Base-by-base conservation (phyloP, 1,139 yeast species). In the Debaryomyces fabryi region DNA sequence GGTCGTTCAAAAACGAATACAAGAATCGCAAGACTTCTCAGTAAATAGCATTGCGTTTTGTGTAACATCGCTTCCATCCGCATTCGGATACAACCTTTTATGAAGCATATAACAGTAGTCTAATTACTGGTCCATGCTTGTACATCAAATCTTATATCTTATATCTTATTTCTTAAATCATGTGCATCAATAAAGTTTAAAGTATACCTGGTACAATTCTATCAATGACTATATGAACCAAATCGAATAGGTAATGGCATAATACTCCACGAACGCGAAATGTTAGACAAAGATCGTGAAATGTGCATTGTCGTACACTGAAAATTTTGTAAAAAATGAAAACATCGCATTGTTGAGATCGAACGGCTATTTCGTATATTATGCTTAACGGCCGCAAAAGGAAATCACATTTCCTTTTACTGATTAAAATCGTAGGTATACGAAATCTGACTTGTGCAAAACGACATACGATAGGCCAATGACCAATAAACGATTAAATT, bases 291-390 rank as follows among this genome's bases (percentile, higher is more conserved):
- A 13, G 24, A 24, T 37, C 15, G 13, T 37, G 42, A 39, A 40
- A 40, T 7, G 20, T 32, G 40, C 30, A 37, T 36, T 21, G 30
- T 35, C 25, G n/a, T 35, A 12, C 38, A 35, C 25, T 23, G 24
- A 35, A n/a, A 20, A 35, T 4, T 35, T n/a, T 12, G 9, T 8
- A 27, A 27, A 27, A 27, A 23, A 23, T 37, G 24, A 21, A 27
- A 40, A 40, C 15, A 21, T 30, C 30, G 32, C 30, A 37, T 37
- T 37, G 40, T 30, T 21, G 13, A 10, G 4, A 23, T 7, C 12
- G n/a, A 40, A 40, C 43, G 36, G 43, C 43, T 40, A 40, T n/a
- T 8, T 15, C 27, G 36, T 20, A 40, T 30, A 40, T 30, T n/a
- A 15, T 30, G 24, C n/a, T n/a, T 32, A 27, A 12, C 9, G n/a